Evolutionary conservation across 345 rosid species (phyloP).

Genomic region (Eucalyptus regnans): DNA sequence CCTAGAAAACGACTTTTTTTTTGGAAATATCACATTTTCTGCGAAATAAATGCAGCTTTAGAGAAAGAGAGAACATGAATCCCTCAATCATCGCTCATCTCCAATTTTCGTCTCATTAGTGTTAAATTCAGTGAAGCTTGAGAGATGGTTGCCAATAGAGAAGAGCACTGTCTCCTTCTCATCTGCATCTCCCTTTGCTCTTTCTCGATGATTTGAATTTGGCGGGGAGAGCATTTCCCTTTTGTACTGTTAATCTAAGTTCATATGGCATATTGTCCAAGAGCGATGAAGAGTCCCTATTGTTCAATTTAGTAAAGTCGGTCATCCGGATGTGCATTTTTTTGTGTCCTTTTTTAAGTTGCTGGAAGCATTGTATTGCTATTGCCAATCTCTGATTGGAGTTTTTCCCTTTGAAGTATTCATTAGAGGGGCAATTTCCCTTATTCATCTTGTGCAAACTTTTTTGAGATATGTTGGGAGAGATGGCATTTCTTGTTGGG

Average conservation of each 20-base stretch:
- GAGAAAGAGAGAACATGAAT: background rate
- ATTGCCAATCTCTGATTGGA: background rate
- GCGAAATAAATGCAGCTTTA: no score
- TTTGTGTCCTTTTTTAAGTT: background rate
- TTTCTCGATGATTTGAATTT: no score
- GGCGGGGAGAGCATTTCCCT: background rate
- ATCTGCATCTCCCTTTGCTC: no score
- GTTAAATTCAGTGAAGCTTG: no score
- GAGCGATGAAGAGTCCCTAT: background rate
- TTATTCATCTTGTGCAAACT: background rate
- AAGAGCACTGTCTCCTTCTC: no score
- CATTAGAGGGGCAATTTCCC: background rate
- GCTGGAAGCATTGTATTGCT: background rate
- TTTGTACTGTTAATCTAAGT: background rate
- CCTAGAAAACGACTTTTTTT: fast-evolving
- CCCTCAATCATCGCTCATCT: background rate
- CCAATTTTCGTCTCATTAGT: no score
- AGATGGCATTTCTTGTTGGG: background rate
- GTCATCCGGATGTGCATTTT: background rate
- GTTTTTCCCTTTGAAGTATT: background rate
- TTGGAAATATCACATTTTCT: background rate
- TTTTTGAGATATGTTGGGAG: background rate
- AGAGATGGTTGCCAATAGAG: no score
- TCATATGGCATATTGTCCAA: background rate
- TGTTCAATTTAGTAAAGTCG: background rate